These are phyloP conservation scores for Acorus gramineus DNA, from an alignment of 106 monocot species.

Conservation along the genomic window DNA sequence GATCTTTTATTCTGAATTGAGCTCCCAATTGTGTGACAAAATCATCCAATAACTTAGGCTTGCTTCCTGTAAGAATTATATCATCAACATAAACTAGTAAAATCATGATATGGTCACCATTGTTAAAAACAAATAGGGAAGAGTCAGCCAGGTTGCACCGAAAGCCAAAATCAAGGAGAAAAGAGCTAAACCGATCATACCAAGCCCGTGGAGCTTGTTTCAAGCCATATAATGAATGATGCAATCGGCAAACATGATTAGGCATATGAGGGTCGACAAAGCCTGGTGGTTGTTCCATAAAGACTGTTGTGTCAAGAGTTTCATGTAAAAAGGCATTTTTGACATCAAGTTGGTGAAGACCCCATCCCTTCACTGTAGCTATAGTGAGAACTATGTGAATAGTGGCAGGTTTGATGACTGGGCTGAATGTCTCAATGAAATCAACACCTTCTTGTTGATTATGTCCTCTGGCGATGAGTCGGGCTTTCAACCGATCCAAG, in stretches of 20 bases:
- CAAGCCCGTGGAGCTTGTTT: slow-evolving; percentile 2
- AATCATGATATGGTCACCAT: not conserved
- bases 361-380: not conserved
- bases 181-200: not conserved
- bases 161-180: not conserved
- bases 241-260: not conserved
- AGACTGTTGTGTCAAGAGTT: not conserved
- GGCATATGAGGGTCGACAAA: not conserved
- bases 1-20: not conserved
- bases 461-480: not conserved
- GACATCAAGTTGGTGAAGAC: not conserved
- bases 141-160: not conserved
- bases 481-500: not conserved
- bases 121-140: not conserved
- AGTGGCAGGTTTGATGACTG: not conserved
- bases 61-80: not conserved
- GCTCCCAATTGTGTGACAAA: not conserved
- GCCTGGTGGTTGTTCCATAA: not conserved
- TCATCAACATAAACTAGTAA: slow-evolving; percentile 7
- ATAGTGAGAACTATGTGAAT: not conserved
- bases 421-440: not conserved
- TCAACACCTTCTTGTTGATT: slow-evolving; percentile 4
- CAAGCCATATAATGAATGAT: not conserved
- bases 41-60: not conserved
- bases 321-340: slow-evolving; percentile 1